A percentile compares a stretch with the other conserved stretches of the same genome.
Evolutionary conservation across 164 flowering plant species (phyloP).

Genomic region (Vitis amurensis): DNA sequence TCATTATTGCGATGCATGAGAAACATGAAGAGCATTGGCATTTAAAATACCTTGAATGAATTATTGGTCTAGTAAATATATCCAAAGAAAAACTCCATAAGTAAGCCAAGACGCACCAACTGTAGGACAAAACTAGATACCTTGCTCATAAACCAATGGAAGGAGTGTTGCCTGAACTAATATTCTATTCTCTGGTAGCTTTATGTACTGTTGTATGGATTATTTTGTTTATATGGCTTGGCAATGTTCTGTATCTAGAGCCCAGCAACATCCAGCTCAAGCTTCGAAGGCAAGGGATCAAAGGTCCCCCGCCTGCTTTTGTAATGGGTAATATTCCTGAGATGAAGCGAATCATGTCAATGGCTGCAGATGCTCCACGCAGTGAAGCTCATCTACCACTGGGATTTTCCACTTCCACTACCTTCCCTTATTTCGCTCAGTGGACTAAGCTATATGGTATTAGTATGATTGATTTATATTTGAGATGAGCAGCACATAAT

Average conservation of each 20-base stretch:
- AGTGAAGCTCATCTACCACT: not conserved
- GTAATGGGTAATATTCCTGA: conserved; percentile 15
- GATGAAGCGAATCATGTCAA: conserved; percentile 11
- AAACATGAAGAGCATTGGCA: too few relatives aligned
- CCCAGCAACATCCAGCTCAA: not conserved
- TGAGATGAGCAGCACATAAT: too few relatives aligned
- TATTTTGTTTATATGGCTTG: conserved; percentile 1
- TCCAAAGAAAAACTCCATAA: too few relatives aligned
- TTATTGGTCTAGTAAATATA: too few relatives aligned
- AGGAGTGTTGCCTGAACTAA: too few relatives aligned
- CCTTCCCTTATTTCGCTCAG: conserved; percentile 13
- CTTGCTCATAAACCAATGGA: too few relatives aligned
- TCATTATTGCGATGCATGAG: too few relatives aligned
- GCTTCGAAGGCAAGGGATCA: conserved; percentile 9
- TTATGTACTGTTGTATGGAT: not conserved
- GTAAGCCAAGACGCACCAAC: too few relatives aligned
- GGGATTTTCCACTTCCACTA: conserved; percentile 2
- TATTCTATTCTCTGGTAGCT: too few relatives aligned
- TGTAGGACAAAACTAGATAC: too few relatives aligned
- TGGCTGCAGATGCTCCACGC: not conserved
- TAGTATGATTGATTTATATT: not conserved
- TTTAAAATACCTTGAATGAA: too few relatives aligned
- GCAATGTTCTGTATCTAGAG: not conserved
- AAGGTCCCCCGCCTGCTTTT: conserved; percentile 10
- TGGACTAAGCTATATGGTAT: conserved; percentile 14